A percentile compares a stretch with the other conserved stretches of the same genome.
phyloP scores from a whole-genome alignment of 108 stramenopile genomes.

The Cylindrotheca fusiformis region DNA sequence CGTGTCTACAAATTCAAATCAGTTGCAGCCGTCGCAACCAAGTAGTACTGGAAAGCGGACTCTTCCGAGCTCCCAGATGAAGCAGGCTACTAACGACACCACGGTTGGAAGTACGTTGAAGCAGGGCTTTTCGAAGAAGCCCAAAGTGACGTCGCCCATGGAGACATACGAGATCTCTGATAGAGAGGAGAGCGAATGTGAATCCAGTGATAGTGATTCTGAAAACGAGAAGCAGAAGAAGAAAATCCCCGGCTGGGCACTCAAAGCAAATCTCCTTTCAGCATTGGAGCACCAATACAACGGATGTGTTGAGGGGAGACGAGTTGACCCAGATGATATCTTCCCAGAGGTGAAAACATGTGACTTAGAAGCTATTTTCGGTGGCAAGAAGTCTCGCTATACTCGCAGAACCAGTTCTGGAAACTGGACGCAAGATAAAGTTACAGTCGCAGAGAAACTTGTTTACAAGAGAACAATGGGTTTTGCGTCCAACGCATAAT shows the following conservation, averaged over 20 bases:
- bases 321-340: conserved; percentile 85
- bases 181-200: conserved; percentile 68
- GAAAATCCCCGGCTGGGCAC: conserved; percentile 75
- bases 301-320: conserved; percentile 29
- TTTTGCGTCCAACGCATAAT: conserved; percentile 26
- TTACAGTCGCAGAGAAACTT: conserved; percentile 78
- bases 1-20: conserved; percentile 13
- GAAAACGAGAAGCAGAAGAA: conserved; percentile 51
- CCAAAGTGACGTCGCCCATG: conserved; percentile 43
- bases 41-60: not conserved
- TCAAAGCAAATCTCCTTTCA: conserved; percentile 52
- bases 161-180: conserved; percentile 90
- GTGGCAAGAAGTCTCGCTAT: conserved; percentile 61
- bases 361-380: conserved; percentile 90
- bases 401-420: conserved; percentile 74
- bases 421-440: conserved; percentile 84
- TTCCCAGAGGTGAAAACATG: conserved; percentile 88
- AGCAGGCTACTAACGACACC: no score
- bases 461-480: conserved; percentile 87
- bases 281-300: conserved; percentile 72
- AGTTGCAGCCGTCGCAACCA: conserved; percentile 3
- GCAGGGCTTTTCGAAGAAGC: conserved; percentile 13
- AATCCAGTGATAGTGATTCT: conserved; percentile 72
- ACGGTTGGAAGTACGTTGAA: conserved; percentile 18
- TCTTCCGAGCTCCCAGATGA: conserved; percentile 1